Percentiles rank a stretch among this genome's conserved stretches.
These are phyloP conservation scores for Phytophthora multivora DNA, from an alignment of 352 stramenopile genomes.

Conservation along the genomic window DNA sequence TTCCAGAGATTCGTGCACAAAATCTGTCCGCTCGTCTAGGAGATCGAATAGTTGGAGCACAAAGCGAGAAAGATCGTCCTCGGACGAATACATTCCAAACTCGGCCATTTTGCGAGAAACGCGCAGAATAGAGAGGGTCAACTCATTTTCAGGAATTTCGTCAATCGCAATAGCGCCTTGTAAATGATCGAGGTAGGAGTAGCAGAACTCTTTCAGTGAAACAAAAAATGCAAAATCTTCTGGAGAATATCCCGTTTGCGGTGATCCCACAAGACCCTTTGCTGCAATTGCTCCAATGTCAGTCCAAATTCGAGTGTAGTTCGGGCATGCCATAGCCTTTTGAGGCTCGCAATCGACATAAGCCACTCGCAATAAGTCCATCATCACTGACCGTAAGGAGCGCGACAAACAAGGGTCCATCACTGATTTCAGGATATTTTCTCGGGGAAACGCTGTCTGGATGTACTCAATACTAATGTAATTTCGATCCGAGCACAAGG, in stretches of 20 bases:
- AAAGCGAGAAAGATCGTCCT: conserved; percentile 44
- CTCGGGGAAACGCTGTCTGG: conserved; percentile 61
- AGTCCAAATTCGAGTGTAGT: conserved; percentile 75
- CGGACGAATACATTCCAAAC: conserved; percentile 67
- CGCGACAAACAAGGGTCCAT: conserved; percentile 52
- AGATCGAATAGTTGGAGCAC: conserved; percentile 38
- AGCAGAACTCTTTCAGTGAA: conserved; percentile 51
- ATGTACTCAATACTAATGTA: conserved; percentile 80
- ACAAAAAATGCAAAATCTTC: conserved; percentile 58
- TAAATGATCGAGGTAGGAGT: conserved; percentile 47
- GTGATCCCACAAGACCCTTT: conserved; percentile 38
- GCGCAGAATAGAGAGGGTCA: conserved; percentile 60
- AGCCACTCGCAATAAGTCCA: conserved; percentile 67
- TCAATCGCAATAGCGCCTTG: conserved; percentile 54
- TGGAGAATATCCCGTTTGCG: conserved; percentile 36
- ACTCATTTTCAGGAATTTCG: conserved; percentile 64
- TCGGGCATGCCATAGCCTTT: conserved; percentile 58
- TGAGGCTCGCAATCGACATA: conserved; percentile 79
- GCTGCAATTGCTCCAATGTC: conserved; percentile 41
- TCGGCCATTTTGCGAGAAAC: conserved; percentile 62
- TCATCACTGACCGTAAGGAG: conserved; percentile 66
- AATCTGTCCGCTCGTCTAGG: conserved; percentile 53
- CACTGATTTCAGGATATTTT: conserved; percentile 51
- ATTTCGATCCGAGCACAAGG: conserved; percentile 73
- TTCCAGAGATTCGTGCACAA: conserved; percentile 20